A percentile compares a stretch with the other conserved stretches of the same genome.
phyloP scores from a whole-genome alignment of 257 asterid genomes.

The Solanum clarkiae region DNA sequence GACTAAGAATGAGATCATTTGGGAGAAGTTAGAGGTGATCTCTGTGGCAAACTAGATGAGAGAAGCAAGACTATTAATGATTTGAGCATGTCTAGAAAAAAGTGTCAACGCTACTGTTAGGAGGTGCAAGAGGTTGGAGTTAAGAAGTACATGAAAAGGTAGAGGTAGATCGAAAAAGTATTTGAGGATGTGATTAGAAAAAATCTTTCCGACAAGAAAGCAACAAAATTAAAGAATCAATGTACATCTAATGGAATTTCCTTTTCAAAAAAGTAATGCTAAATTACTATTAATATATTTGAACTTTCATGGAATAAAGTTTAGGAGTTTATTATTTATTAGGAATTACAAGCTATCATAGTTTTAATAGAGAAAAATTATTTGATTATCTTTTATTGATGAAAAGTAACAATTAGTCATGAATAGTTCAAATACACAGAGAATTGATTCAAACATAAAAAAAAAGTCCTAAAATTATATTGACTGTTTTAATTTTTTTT shows the following conservation, averaged over 20 bases:
- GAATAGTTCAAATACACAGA: neutral
- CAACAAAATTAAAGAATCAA: neutral
- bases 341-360: neutral
- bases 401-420: neutral
- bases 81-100: too few species aligned
- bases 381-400: neutral
- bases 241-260: neutral
- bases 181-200: too few species aligned
- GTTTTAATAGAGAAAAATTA: neutral
- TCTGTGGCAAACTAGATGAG: too few species aligned
- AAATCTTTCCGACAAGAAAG: neutral
- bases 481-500: neutral
- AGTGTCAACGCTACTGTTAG: too few species aligned
- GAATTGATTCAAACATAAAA: neutral
- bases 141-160: too few species aligned
- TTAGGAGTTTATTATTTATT: neutral
- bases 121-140: too few species aligned
- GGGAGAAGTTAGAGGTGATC: too few species aligned
- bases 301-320: neutral
- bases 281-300: neutral
- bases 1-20: too few species aligned
- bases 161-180: too few species aligned
- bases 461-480: neutral
- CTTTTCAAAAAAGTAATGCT: neutral
- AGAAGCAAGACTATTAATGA: too few species aligned